Evolutionary conservation across 495 filamentous ascomycete genomes (phyloP).

Genomic region (Opeltia flavorubescens): DNA sequence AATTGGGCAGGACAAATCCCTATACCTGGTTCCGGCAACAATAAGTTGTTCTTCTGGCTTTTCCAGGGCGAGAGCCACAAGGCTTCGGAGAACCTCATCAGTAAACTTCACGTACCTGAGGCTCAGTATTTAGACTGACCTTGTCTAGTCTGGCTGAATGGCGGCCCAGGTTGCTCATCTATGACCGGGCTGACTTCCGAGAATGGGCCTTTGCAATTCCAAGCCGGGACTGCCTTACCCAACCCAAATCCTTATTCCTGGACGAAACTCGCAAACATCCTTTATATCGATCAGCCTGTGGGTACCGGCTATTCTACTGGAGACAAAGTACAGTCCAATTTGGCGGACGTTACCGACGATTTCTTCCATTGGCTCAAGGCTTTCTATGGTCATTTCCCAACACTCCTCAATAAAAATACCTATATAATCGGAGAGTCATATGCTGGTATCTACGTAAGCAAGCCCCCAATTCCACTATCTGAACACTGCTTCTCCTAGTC

Average conservation of each 20-base stretch:
- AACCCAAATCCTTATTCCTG: conserved; percentile 66
- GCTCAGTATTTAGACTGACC: conserved; percentile 25
- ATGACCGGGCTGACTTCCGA: conserved; percentile 92
- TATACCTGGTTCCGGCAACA: conserved; percentile 19
- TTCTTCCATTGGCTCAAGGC: conserved; percentile 25
- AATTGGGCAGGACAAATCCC: conserved; percentile 30
- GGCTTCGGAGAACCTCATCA: conserved; percentile 26
- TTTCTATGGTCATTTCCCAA: conserved; percentile 23
- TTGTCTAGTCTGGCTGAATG: conserved; percentile 87
- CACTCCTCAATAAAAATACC: conserved; percentile 22
- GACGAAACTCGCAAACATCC: conserved; percentile 26
- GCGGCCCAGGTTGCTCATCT: conserved; percentile 92
- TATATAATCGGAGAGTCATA: conserved; percentile 31
- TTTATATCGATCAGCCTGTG: conserved; percentile 31
- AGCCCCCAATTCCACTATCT: neutral
- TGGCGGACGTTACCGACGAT: conserved; percentile 20
- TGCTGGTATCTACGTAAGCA: conserved; percentile 23
- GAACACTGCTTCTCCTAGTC: neutral
- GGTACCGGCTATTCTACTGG: conserved; percentile 27
- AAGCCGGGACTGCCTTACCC: conserved; percentile 58
- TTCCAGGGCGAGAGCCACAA: conserved; percentile 21
- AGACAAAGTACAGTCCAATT: conserved; percentile 20
- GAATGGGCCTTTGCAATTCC: conserved; percentile 63
- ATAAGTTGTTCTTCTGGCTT: conserved; percentile 30
- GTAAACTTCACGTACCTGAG: conserved; percentile 8